Evolutionary conservation across 139 green algal genomes (phyloP), one percentile per base, ranked within the genome.

Genomic region (Micractinium sp.): DNA sequence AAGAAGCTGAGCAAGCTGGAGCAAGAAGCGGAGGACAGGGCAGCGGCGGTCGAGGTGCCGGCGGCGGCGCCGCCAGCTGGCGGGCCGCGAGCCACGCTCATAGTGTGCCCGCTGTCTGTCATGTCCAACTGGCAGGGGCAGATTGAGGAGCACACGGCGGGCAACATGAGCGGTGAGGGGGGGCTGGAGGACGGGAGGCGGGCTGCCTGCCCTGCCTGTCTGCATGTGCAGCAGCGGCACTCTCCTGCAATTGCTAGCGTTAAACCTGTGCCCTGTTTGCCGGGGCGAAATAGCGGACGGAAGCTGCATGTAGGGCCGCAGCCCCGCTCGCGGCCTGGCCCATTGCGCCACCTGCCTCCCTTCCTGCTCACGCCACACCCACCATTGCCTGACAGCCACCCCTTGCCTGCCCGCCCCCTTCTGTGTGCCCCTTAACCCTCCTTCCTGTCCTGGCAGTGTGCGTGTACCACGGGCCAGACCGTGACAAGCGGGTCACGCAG

Each of bases 61-160:
- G 63, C 67, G 22, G 53, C 66, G 29, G 84, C 82, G 36, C 90
- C 91, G 22, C 71, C 81, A 15, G 77, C 91, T 1, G 81, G 47
- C 81, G 94, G 94, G 0, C 93, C 94, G 0, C 76, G 88, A 16
- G 89, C 78, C 73, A 97, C 95, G 56, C 91, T 97, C 22, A 90
- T 97, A 33, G 92, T 96, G 69, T 97, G 94, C 91, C 95, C 95
- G 0, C 87, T 97, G 60, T 93, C 85, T 1, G 95, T 97, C 27
- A 22, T 97, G 82, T 91, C 86, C 81, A 95, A 95, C 89, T 97
- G 95, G 95, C 71, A 89, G 78, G 88, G 22, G n/a, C 95, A 97
- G 89, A 36, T 97, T 14, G 85, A 92, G 67, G 94, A 97, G 89
- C 95, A 97, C 87, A 92, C 89, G 3, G 81, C 74, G 15, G 92